Percentiles rank a stretch among this genome's conserved stretches.
Evolutionary conservation across 1,284 basidiomycete genomes (phyloP).

Genomic region (Meira nashicola): DNA sequence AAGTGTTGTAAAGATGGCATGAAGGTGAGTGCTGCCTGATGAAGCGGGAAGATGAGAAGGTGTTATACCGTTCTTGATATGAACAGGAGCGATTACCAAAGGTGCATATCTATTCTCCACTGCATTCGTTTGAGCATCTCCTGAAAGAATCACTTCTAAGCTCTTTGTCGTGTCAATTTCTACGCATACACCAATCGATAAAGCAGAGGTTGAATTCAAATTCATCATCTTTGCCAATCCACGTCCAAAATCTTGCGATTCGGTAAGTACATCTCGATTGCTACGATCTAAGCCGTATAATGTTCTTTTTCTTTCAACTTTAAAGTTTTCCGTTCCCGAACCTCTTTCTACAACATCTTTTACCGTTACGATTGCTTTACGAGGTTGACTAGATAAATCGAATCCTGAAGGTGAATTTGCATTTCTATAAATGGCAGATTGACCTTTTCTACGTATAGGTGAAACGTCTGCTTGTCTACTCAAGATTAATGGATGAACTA

Average conservation of each 20-base stretch:
- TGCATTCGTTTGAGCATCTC: conserved; percentile 15
- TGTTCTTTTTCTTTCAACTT: conserved; percentile 11
- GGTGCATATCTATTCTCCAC: neutral
- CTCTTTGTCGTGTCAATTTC: conserved; percentile 24
- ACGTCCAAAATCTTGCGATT: conserved; percentile 29
- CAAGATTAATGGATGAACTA: conserved; percentile 50
- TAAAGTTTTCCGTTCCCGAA: neutral
- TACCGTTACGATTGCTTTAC: conserved; percentile 29
- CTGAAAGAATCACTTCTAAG: conserved; percentile 28
- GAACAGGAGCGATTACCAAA: neutral
- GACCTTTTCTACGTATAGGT: conserved; percentile 27
- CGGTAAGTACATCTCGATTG: conserved; percentile 25
- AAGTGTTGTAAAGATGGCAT: conserved; percentile 30
- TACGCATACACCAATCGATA: conserved; percentile 21
- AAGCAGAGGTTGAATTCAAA: neutral
- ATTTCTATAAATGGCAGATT: conserved; percentile 49
- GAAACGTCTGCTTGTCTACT: conserved; percentile 47
- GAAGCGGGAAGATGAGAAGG: neutral
- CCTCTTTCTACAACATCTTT: conserved; percentile 13
- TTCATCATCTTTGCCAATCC: conserved; percentile 21
- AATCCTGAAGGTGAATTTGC: conserved; percentile 48
- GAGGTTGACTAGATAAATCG: conserved; percentile 40
- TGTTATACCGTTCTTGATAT: neutral
- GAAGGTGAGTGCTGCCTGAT: neutral
- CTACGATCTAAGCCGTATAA: conserved; percentile 25